These are phyloP conservation scores for Sinapis alba DNA, from an alignment of 441 rosid genomes.

Conservation along the genomic window DNA sequence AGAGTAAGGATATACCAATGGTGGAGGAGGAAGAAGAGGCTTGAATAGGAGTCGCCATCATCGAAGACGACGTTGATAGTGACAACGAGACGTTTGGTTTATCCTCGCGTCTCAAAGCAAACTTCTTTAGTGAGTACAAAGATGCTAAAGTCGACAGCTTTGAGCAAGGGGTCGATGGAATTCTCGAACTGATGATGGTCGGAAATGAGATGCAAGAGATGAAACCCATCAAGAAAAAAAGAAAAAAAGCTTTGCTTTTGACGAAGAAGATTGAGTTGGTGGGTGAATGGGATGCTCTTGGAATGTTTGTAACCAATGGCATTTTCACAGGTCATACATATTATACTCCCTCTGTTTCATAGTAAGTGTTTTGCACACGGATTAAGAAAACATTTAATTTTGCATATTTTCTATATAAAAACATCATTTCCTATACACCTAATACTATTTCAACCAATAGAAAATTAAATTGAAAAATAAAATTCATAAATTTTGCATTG, in stretches of 20 bases:
- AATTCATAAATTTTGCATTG: no score
- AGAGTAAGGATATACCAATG: conserved; percentile 39
- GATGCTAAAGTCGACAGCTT: conserved; percentile 20
- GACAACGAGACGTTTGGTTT: conserved; percentile 24
- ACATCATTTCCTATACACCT: no score
- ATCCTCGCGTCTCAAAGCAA: conserved; percentile 19
- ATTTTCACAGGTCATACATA: conserved; percentile 9
- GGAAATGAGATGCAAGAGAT: conserved; percentile 40
- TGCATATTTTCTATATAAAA: no score
- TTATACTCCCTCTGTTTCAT: no score
- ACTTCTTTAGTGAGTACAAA: neutral
- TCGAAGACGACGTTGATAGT: conserved; percentile 37
- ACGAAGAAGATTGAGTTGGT: conserved; percentile 20
- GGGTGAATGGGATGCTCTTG: conserved; percentile 19
- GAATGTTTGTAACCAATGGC: conserved; percentile 25
- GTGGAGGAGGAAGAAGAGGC: conserved; percentile 54
- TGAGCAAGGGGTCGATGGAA: conserved; percentile 12
- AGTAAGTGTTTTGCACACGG: no score
- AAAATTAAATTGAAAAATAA: no score
- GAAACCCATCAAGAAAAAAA: conserved; percentile 43
- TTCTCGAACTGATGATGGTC: conserved; percentile 11
- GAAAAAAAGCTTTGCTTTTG: conserved; percentile 2
- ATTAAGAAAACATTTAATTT: no score
- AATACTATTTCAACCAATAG: no score
- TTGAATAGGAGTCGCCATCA: conserved; percentile 48